Conservation (phyloP, 192 early-diverging fungal genomes). For the Backusella tuberculispora region DNA sequence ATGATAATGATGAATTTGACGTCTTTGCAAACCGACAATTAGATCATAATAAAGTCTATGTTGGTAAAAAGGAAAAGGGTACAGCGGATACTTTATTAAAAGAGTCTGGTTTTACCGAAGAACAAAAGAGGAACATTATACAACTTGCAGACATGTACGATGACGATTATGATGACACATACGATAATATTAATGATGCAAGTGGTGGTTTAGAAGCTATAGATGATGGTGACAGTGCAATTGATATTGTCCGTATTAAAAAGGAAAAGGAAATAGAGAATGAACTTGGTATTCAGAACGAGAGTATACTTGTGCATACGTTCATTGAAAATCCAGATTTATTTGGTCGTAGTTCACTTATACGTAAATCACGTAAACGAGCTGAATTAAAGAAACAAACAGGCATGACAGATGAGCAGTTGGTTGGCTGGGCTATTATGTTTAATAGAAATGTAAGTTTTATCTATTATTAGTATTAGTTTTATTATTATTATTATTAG, state of each 20-base stretch:
- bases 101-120: slow-evolving; percentile 55
- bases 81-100: slow-evolving; percentile 52
- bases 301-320: slow-evolving; percentile 63
- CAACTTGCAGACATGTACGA: slow-evolving; percentile 67
- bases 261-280: slow-evolving; percentile 30
- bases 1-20: slow-evolving; percentile 95
- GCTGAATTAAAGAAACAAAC: slow-evolving; percentile 65
- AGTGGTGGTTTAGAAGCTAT: slow-evolving; percentile 56
- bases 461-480: neutral
- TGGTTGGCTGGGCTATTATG: slow-evolving; percentile 94
- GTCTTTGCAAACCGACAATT: slow-evolving; percentile 71
- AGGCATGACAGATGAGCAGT: slow-evolving; percentile 85
- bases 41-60: slow-evolving; percentile 65
- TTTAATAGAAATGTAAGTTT: slow-evolving; percentile 76
- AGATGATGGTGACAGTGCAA: slow-evolving; percentile 56
- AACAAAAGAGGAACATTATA: slow-evolving; percentile 52
- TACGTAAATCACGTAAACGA: slow-evolving; percentile 66
- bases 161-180: slow-evolving; percentile 94
- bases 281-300: slow-evolving; percentile 65
- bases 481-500: neutral
- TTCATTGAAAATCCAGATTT: slow-evolving; percentile 61
- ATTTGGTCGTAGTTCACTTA: slow-evolving; percentile 62
- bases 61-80: slow-evolving; percentile 72
- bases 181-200: slow-evolving; percentile 73
- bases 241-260: slow-evolving; percentile 24